phyloP scores from a whole-genome alignment of 139 green algal genomes.

The Penium margaritaceum region DNA sequence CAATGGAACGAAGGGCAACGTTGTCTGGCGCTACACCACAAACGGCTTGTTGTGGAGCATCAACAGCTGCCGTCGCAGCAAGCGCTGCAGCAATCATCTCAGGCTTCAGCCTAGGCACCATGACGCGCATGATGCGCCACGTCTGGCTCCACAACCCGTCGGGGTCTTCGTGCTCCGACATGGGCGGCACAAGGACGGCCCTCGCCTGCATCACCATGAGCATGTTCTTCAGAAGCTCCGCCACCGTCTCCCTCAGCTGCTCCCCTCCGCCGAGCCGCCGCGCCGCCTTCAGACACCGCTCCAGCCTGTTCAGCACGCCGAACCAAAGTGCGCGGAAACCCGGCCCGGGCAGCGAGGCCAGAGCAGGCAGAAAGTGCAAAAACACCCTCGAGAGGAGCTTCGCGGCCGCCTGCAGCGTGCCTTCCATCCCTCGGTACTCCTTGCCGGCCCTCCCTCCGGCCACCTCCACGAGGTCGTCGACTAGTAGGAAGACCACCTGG shows the following conservation, averaged over 20 bases:
- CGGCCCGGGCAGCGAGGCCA: slow-evolving; percentile 13
- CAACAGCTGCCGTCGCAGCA: no score
- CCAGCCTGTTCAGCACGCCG: slow-evolving; percentile 35
- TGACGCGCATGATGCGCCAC: slow-evolving; percentile 53
- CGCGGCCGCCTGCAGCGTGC: slow-evolving; percentile 55
- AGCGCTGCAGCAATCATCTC: slow-evolving; percentile 41
- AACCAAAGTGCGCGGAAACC: slow-evolving; percentile 44
- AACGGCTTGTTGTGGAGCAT: no score
- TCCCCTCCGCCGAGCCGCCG: slow-evolving; percentile 41
- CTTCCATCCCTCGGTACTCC: slow-evolving; percentile 52
- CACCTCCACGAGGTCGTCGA: slow-evolving; percentile 47
- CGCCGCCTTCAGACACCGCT: slow-evolving; percentile 35
- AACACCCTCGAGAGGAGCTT: slow-evolving; percentile 61
- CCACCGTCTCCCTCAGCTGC: slow-evolving; percentile 68
- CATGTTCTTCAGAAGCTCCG: slow-evolving; percentile 90
- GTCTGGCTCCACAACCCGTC: slow-evolving; percentile 71
- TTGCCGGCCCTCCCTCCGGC: slow-evolving; percentile 6
- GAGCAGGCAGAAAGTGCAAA: slow-evolving; percentile 43
- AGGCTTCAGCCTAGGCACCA: slow-evolving; percentile 57
- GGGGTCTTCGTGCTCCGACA: neutral
- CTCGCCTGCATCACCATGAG: slow-evolving; percentile 77
- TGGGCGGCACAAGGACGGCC: slow-evolving; percentile 51
- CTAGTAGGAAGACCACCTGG: slow-evolving; percentile 54
- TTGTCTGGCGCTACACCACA: no score
- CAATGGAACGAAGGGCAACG: no score